Conservation (phyloP, 75 land plant genomes). For the Ceratopteris richardii region DNA sequence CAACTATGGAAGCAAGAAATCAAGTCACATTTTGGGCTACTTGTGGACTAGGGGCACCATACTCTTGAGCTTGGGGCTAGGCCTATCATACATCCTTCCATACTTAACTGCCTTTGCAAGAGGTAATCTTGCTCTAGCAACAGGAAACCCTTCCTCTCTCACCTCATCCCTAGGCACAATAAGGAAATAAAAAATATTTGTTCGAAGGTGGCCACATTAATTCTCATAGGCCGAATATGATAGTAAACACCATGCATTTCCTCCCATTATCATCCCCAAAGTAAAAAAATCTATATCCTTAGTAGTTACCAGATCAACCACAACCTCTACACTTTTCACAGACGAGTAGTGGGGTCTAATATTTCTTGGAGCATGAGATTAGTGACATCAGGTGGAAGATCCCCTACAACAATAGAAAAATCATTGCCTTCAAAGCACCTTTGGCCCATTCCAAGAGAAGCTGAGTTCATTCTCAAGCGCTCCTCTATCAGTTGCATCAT, state of each 20-base stretch:
- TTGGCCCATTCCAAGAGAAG: slow-evolving; percentile 83
- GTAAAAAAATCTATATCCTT: slow-evolving; percentile 92
- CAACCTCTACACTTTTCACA: slow-evolving; percentile 90
- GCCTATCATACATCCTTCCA: slow-evolving; percentile 43
- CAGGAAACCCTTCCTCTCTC: slow-evolving; percentile 41
- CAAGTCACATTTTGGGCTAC: neutral
- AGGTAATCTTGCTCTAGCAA: slow-evolving; percentile 34
- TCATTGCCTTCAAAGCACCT: slow-evolving; percentile 63
- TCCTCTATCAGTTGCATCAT: slow-evolving; percentile 89
- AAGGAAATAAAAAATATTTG: slow-evolving; percentile 64
- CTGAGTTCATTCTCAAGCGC: slow-evolving; percentile 82
- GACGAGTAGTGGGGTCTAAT: slow-evolving; percentile 63
- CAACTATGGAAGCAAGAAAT: neutral
- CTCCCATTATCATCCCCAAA: slow-evolving; percentile 85
- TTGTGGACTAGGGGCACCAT: neutral
- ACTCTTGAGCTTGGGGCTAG: slow-evolving; percentile 5
- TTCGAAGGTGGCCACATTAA: slow-evolving; percentile 79
- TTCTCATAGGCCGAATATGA: slow-evolving; percentile 84
- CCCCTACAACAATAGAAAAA: slow-evolving; percentile 90
- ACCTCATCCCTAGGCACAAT: slow-evolving; percentile 73
- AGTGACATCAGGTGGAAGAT: slow-evolving; percentile 88
- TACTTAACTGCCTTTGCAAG: slow-evolving; percentile 50
- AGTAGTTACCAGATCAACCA: slow-evolving; percentile 67
- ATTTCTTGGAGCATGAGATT: slow-evolving; percentile 86
- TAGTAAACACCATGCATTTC: slow-evolving; percentile 90